These are phyloP conservation scores for Collybia sp. DNA, from an alignment of 768 basidiomycete species.

Conservation along the genomic window DNA sequence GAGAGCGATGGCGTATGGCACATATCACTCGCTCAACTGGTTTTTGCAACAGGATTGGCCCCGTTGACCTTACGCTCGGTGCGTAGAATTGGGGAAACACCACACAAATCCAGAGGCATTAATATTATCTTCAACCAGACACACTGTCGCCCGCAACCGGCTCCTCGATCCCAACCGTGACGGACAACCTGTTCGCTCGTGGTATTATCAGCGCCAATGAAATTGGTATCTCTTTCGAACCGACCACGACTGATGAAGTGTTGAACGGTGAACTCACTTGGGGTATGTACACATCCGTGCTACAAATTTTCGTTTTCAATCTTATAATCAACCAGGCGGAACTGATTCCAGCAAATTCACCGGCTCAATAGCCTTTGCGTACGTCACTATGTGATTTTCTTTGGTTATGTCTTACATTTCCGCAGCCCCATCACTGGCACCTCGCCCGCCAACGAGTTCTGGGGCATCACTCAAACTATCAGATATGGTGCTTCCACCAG, in stretches of 20 bases:
- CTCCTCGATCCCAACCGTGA: slow-evolving; percentile 45
- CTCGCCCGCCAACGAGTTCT: slow-evolving; percentile 37
- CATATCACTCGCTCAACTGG: background rate
- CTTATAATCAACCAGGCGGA: slow-evolving; percentile 26
- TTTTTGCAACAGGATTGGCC: slow-evolving; percentile 34
- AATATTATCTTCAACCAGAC: background rate
- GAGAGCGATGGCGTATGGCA: background rate
- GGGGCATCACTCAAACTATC: slow-evolving; percentile 50
- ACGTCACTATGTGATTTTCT: slow-evolving; percentile 6
- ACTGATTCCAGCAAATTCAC: slow-evolving; percentile 39
- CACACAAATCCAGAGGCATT: background rate
- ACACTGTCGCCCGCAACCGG: slow-evolving; percentile 30
- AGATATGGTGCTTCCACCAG: slow-evolving; percentile 29
- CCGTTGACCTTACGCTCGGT: slow-evolving; percentile 40
- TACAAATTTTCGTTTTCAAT: slow-evolving; percentile 12
- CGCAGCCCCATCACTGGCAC: slow-evolving; percentile 31
- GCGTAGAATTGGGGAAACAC: background rate
- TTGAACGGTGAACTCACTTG: slow-evolving; percentile 54
- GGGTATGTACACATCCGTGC: slow-evolving; percentile 28
- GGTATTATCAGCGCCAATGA: slow-evolving; percentile 38
- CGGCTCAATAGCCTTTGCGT: slow-evolving; percentile 36
- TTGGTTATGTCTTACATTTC: slow-evolving; percentile 1
- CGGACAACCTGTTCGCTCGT: slow-evolving; percentile 49
- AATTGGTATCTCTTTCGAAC: slow-evolving; percentile 50
- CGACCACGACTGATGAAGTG: slow-evolving; percentile 29